Conservation (phyloP, 169 alveolate species). For the Plasmodium berghei region DNA sequence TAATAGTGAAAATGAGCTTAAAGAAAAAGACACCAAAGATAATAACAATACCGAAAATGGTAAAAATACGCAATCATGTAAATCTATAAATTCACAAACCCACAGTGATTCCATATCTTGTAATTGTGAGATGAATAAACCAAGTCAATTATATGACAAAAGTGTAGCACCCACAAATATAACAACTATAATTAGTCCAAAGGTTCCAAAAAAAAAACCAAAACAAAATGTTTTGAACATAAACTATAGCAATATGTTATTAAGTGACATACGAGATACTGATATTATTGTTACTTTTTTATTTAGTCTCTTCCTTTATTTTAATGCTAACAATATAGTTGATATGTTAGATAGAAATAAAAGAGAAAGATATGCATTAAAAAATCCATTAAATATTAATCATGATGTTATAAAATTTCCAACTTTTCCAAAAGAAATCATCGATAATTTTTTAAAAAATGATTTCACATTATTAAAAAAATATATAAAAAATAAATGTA, state of each 20-base stretch:
- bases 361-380: slow-evolving; percentile 41
- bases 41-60: neutral
- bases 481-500: slow-evolving; percentile 73
- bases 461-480: slow-evolving; percentile 70
- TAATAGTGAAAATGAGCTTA: neutral
- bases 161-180: too few species aligned
- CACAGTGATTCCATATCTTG: too few species aligned
- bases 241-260: slow-evolving; percentile 61
- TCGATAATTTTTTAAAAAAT: slow-evolving; percentile 69
- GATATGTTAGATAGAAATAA: slow-evolving; percentile 68
- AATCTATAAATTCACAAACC: too few species aligned
- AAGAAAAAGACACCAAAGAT: neutral
- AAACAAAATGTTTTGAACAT: slow-evolving; percentile 39
- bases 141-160: too few species aligned
- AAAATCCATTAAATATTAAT: slow-evolving; percentile 50
- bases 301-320: slow-evolving; percentile 69
- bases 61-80: neutral
- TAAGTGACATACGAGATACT: slow-evolving; percentile 64
- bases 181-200: neutral
- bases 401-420: slow-evolving; percentile 75
- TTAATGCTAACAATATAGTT: slow-evolving; percentile 73
- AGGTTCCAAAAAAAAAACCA: slow-evolving; percentile 35
- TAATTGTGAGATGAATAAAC: too few species aligned
- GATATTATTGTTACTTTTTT: slow-evolving; percentile 59
- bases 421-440: slow-evolving; percentile 71